Conservation (phyloP, 257 asterid genomes). For the Osmanthus fragrans region DNA sequence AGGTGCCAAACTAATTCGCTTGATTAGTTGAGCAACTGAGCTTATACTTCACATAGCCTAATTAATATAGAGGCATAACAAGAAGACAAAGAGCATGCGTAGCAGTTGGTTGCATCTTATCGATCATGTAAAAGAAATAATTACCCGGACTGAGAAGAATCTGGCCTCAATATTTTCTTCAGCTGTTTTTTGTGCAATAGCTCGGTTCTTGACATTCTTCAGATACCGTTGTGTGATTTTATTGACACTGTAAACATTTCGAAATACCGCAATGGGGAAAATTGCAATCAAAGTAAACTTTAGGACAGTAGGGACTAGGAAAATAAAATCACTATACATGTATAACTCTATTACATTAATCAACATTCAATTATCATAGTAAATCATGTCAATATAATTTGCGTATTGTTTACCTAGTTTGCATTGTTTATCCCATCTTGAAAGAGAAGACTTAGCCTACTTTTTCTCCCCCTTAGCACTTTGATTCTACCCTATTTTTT, state of each 20-base stretch:
- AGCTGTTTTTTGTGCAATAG: constrained; percentile 4
- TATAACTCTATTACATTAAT: too few species aligned
- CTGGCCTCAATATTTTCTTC: constrained; percentile 34
- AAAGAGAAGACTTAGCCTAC: too few species aligned
- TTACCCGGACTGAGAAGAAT: background rate
- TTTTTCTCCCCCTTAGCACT: too few species aligned
- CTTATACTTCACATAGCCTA: background rate
- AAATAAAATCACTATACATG: too few species aligned
- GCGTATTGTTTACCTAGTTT: too few species aligned
- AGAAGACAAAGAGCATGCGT: background rate
- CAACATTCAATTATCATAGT: background rate
- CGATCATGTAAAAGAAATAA: background rate
- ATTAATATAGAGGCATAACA: background rate
- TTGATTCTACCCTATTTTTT: too few species aligned
- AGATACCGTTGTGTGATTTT: constrained; percentile 40
- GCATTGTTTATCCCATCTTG: background rate
- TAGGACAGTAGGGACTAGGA: too few species aligned
- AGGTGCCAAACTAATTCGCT: too few species aligned
- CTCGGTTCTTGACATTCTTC: constrained; percentile 31
- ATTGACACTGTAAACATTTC: constrained; percentile 25
- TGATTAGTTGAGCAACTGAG: background rate
- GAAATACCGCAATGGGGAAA: background rate
- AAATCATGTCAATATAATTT: too few species aligned
- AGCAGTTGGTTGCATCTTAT: background rate
- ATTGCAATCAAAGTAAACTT: background rate